Evolutionary conservation across 2,329 filamentous ascomycete species (phyloP), one percentile per base, ranked within the genome.

Genomic region (Penicillium janthinellum): DNA sequence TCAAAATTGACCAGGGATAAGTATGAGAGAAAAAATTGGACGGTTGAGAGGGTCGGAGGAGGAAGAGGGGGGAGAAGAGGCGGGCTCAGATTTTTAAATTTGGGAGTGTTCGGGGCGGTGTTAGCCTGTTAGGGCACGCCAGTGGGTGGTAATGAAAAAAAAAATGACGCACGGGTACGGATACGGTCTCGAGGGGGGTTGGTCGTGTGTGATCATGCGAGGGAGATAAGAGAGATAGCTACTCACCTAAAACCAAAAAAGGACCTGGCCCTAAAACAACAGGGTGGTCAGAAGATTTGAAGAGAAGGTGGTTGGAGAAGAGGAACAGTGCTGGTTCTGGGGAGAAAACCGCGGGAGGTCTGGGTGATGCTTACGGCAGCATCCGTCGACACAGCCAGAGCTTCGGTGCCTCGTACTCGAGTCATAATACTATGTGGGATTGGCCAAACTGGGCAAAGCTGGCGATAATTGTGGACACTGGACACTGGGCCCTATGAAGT

Each of bases 11-110:
- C 35, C 49, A 39, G 20, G 14, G 20, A 20, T 38, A 10, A 48
- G 8, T 66, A 65, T 65, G 64, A 66, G 63, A 57, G 61, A 64
- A 60, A 64, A 64, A 62, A 57, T 49, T 57, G 52, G 58, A 64
- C 60, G 63, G 54, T 17, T 62, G 42, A 60, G 60, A 48, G 51
- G 47, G 49, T 31, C 5, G 52, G 53, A 54, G 58, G 52, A 54
- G 28, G 42, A 31, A 53, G 51, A 52, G 28, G 41, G 31, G 31
- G 45, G 38, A 52, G 42, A 52, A 14, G 34, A 37, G 47, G 38
- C 35, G 45, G 49, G 50, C 28, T 58, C 59, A 60, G 61, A 62
- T 35, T 62, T 67, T 67, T 67, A 52, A 61, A 61, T 56, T 60
- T 55, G 55, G 39, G 38, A 47, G 50, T 48, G 55, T 51, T 53